Base-by-base conservation (phyloP, 2,329 filamentous ascomycete species). In the Fusarium gaditjirri region DNA sequence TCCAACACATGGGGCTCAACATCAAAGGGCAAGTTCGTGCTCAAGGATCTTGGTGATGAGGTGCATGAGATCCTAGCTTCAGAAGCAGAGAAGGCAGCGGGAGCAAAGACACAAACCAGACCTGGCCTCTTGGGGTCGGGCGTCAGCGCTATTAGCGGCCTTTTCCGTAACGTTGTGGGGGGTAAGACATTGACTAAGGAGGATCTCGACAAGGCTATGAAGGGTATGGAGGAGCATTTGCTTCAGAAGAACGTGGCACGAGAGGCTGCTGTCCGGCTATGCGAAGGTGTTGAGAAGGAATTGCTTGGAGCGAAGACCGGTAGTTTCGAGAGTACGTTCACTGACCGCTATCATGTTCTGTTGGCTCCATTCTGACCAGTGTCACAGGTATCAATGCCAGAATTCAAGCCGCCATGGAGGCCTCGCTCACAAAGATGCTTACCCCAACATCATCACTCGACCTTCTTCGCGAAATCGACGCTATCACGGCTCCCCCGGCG, bases 391-490 rank as follows among this genome's bases (percentile, higher is more conserved):
- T 97, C 78, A 94, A 95, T 82, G 85, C 92, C 43, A 94, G 91
- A 66, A 92, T 99, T 72, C 92, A 92, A 75, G 88, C 91, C 41
- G 94, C 95, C 36, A 97, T 98, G 91, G 93, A 97, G 82, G 92
- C 93, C 25, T 97, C 96, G 5, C 88, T 99, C 38, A 94, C 92
- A 65, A 97, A 97, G 82, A 98, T 99, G 81, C 90, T 99, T 54
- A 99, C 96, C 0, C 97, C 97, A 1, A 98, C 95, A 3, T 95
- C 93, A 11, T 98, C 95, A 6, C 89, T 98, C 71, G 96, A 99
- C 82, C 90, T 99, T 53, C 91, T 99, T 50, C 94, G 95, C 76
- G 94, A 97, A 80, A 98, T 99, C 75, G 91, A 95, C 78, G 88
- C 91, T 47, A 90, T 97, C 69, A 92, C 90, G 11, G 86, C 89